These are phyloP conservation scores for Lizonia empirigonia DNA, from an alignment of 2,329 filamentous ascomycete genomes.

Conservation along the genomic window DNA sequence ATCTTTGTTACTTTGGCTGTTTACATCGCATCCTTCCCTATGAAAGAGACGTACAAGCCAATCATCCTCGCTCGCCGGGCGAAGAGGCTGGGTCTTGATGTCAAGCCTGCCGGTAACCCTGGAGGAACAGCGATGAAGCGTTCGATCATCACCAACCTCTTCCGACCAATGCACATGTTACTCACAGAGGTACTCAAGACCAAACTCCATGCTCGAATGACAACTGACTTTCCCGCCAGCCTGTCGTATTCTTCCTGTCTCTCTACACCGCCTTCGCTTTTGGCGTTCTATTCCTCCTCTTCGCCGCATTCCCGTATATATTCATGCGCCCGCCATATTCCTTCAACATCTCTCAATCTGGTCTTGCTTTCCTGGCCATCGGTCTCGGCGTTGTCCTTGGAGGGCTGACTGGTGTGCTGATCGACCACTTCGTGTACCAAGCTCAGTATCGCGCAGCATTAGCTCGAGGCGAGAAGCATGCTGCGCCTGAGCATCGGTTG, in stretches of 20 bases:
- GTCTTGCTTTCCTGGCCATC: conserved; percentile 43
- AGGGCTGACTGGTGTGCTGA: conserved; percentile 36
- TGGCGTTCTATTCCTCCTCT: conserved; percentile 44
- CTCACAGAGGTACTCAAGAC: conserved; percentile 33
- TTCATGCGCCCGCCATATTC: conserved; percentile 40
- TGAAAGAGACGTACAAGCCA: conserved; percentile 62
- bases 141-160: conserved; percentile 49
- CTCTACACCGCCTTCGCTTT: conserved; percentile 47
- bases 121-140: conserved; percentile 23
- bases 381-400: conserved; percentile 40
- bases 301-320: conserved; percentile 43
- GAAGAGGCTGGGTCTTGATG: conserved; percentile 38
- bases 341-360: conserved; percentile 38
- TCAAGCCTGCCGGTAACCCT: conserved; percentile 11
- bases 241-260: conserved; percentile 43
- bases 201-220: background rate
- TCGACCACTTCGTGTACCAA: conserved; percentile 49
- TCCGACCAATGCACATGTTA: conserved; percentile 59
- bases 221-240: conserved; percentile 24
- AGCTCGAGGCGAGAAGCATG: conserved; percentile 32
- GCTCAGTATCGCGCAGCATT: conserved; percentile 35
- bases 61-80: conserved; percentile 51
- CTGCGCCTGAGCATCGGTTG: conserved; percentile 63
- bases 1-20: conserved; percentile 50
- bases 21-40: conserved; percentile 49